Evolutionary conservation across 2,329 filamentous ascomycete genomes (phyloP).

Genomic region (Talaromyces sp.): DNA sequence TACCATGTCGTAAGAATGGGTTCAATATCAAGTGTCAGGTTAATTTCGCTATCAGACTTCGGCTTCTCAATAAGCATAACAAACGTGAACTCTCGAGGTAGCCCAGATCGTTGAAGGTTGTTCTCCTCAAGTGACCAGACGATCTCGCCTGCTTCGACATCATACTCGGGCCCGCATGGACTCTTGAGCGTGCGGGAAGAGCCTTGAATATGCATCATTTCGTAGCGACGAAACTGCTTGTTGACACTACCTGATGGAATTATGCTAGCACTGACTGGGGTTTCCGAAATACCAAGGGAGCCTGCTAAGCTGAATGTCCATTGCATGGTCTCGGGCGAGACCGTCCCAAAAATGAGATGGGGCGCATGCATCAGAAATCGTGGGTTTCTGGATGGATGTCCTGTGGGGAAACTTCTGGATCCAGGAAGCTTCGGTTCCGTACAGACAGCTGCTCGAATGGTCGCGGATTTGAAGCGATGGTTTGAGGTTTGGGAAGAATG

Average conservation of each 20-base stretch:
- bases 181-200: slow-evolving; percentile 47
- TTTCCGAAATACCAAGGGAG: slow-evolving; percentile 50
- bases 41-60: slow-evolving; percentile 40
- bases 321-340: slow-evolving; percentile 52
- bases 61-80: slow-evolving; percentile 54
- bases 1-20: slow-evolving; percentile 46
- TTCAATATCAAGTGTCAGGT: slow-evolving; percentile 47
- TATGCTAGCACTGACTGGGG: slow-evolving; percentile 46
- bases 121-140: slow-evolving; percentile 58
- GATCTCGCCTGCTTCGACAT: slow-evolving; percentile 49
- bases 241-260: slow-evolving; percentile 47
- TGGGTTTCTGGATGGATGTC: slow-evolving; percentile 34
- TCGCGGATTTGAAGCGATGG: slow-evolving; percentile 54
- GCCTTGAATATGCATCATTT: slow-evolving; percentile 56
- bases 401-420: slow-evolving; percentile 1
- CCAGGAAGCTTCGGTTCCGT: slow-evolving; percentile 6
- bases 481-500: slow-evolving; percentile 47
- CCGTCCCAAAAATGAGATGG: slow-evolving; percentile 52
- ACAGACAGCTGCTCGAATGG: slow-evolving; percentile 43
- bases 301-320: slow-evolving; percentile 53
- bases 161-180: slow-evolving; percentile 37
- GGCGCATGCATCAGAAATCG: slow-evolving; percentile 55
- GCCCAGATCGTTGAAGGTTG: slow-evolving; percentile 49
- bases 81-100: slow-evolving; percentile 57
- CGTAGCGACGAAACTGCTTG: slow-evolving; percentile 48